Evolutionary conservation across 179 eudicot genomes (phyloP), one percentile per base, ranked within the genome.

Genomic region (Gypsophila paniculata): DNA sequence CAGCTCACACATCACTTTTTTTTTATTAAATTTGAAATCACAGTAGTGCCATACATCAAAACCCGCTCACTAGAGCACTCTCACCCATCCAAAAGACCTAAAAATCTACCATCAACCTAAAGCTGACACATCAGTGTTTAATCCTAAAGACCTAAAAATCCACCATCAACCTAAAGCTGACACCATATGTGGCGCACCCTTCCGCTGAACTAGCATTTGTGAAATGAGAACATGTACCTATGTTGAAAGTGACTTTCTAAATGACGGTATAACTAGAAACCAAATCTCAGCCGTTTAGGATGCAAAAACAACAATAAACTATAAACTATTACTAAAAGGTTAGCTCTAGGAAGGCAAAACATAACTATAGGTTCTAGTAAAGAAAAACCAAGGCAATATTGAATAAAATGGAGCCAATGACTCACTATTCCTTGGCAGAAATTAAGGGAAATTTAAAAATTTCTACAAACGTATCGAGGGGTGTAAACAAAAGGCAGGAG

Each of bases 401-500:
- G 53, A 49, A 49, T 9, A 49, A 49, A 49, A 49, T 0, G 53
- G 53, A 49, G 42, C 53, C 53, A 49, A 49, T 11, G 17, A 49
- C 17, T 49, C 13, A 49, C 53, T 49, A 49, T 49, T 49, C 53
- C 17, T 49, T 49, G 53, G 53, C 53, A 9, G 13, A 14, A 14
- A 49, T 14, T 49, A 49, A 9, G 53, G 17, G 17, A 49, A 49
- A 49, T 49, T 49, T 49, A 9, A 9, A 49, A 14, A 49, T 49
- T 9, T 49, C 15, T 2, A 49, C 17, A 49, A 14, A 14, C 53
- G 17, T 49, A 36, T 49, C 15, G 53, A 49, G 17, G 13, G 53
- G 53, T 49, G 53, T 49, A 49, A 49, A 49, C 53, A 49, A 49
- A 49, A 49, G 53, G 53, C 53, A 49, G 53, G 53, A 49, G 53